Base-by-base conservation (phyloP, 371 early-diverging fungal species). In the Rhizopus sp. region DNA sequence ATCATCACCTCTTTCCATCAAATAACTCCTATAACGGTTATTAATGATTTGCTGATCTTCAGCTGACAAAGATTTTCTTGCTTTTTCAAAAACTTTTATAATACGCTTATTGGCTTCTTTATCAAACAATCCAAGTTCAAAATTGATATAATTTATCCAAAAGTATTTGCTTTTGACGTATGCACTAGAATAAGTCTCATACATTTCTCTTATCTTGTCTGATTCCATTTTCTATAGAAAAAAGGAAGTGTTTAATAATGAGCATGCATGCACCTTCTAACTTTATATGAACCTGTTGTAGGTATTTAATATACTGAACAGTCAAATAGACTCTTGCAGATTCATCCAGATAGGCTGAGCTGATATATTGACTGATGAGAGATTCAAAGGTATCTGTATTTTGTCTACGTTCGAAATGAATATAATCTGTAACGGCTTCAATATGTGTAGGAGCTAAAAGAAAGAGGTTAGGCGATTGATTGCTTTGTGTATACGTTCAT, bases 101-200 rank as follows among this genome's bases (percentile, higher is more conserved):
- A 73, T 74, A 34, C 73, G 62, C 35, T 60, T 61, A 12, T 23
- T 15, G 23, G 44, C 15, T 35, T 51, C 7, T 47, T 45, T 70
- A 83, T 83, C 87, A 45, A 65, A 69, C 46, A 82, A 80, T n/a
- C 67, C 70, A 50, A 80, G 63, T 54, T 87, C 87, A 63, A 87
- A 85, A 50, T 80, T 70, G 51, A 87, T 64, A 53, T 81, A 83
- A 16, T 69, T 77, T 39, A 81, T 69, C 61, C 84, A 77, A 37
- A 80, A 73, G 52, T 70, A 84, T 51, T 75, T 77, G 51, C 61
- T 75, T 2, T 71, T 69, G 44, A 71, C 31, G 29, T 54, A 77
- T 50, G 63, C 55, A 7, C 60, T 54, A 4, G 71, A 60, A 32
- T 64, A 65, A 7, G 69, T 70, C 38, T 62, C 54, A 61, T 70